Percentiles rank a stretch among this genome's conserved stretches.
These are phyloP conservation scores for Cymbopogon citratus DNA, from an alignment of 176 grass and related monocot species.

Conservation along the genomic window DNA sequence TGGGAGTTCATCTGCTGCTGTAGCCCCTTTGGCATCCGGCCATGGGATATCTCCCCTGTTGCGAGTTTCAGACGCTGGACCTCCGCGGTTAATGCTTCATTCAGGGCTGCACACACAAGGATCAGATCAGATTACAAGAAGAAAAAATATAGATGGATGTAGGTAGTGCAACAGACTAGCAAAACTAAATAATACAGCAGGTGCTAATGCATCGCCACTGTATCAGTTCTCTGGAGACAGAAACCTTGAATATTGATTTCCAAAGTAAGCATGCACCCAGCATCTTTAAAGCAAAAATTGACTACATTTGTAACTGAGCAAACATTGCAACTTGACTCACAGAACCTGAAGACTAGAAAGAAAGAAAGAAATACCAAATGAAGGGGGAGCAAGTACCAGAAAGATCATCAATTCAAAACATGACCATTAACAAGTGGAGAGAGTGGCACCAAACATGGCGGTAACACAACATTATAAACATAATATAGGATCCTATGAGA, in stretches of 20 bases:
- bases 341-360: not conserved
- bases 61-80: constrained; percentile 76
- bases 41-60: constrained; percentile 63
- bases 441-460: not conserved
- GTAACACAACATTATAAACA: not conserved
- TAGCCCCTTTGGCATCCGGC: constrained; percentile 49
- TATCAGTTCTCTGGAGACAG: not conserved
- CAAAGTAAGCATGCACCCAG: not conserved
- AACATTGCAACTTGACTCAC: not conserved
- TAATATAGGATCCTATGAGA: not conserved
- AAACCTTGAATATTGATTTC: not conserved
- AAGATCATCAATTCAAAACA: not conserved
- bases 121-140: not conserved
- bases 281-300: not conserved
- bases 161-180: not conserved
- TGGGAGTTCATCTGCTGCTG: constrained; percentile 79
- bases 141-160: not conserved
- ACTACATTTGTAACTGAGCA: not conserved
- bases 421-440: not conserved
- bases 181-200: not conserved
- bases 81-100: constrained; percentile 72
- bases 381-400: not conserved
- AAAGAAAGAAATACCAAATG: not conserved
- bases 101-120: constrained; percentile 59
- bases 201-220: not conserved